Base-by-base conservation (phyloP, 805 yeast genomes). In the Ogataea degrootiae region DNA sequence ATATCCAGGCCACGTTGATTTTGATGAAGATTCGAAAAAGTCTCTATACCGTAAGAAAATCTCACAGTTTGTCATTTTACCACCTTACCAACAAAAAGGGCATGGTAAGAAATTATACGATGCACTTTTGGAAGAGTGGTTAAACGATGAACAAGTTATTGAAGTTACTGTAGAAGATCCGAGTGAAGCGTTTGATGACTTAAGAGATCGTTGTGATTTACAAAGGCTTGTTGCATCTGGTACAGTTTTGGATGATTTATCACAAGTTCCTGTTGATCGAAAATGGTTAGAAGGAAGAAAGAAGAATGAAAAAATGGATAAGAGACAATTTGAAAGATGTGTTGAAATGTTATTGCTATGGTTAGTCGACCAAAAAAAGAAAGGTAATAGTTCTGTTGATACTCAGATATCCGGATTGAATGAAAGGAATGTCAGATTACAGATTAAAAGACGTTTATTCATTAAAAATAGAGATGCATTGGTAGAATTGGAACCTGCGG, bases 81-180 rank as follows among this genome's bases (percentile, higher is more conserved):
- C 99, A 14, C 88, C 88, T 8, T 83, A 78, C 65, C 98, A 92
- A 63, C 78, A 82, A 5, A 69, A 74, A 42, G 79, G 83, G 0
- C 80, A 88, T 45, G 99, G 99, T 2, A 76, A 80, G 4, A 63
- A 67, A 16, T 66, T 92, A 29, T 92, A 92, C 62, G 67, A 72
- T 11, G 50, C 74, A 0, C 65, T 94, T 7, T 73, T 77, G 46
- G 69, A 73, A 2, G 52, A 63, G 40, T 89, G 96, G 86, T 55
- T 72, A 3, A 53, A 59, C 0, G 85, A 87, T 53, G 58, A 62
- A 0, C 50, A 59, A 1, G 79, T 90, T 22, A 66, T 69, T 34
- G 96, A 91, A 57, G 75, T 94, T 37, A 88, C 92, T 0, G 89
- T 94, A 4, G 98, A 94, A 63, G 99, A 94, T 63, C 98, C 98